Base-by-base conservation (phyloP, 1,284 basidiomycete species). In the Leccinum subspadiceum region DNA sequence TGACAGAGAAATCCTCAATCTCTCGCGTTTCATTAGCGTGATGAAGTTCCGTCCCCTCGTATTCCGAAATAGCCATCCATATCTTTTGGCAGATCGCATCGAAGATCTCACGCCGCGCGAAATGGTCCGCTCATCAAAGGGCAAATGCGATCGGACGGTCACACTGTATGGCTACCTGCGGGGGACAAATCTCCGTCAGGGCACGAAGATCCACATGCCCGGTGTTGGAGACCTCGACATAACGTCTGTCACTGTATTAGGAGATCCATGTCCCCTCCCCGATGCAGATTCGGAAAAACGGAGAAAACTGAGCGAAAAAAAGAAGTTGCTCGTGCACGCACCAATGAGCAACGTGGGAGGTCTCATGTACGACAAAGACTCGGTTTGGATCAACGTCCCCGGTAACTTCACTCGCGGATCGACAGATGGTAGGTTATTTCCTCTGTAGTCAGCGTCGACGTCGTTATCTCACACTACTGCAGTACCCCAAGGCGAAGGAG, bases 11-110 rank as follows among this genome's bases (percentile, higher is more conserved):
- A 96, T 98, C 68, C 86, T 96, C 69, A 98, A 99, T 70, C 86
- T 99, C 54, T 92, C 91, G 13, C 89, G 95, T 39, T 99, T 99
- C 81, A 94, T 99, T 70, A 88, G 89, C 55, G 94, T 98, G 63
- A 98, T 98, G 89, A 99, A 99, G 76, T 99, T 99, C 80, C 89
- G 97, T 24, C 97, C 97, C 1, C 86, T 99, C 62, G 84, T 97
- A 52, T 99, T 98, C 81, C 86, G 97, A 59, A 99, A 99, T 71
- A 79, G 85, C 2, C 97, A 99, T 74, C 93, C 97, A 0, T 98
- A 98, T 77, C 81, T 99, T 54, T 84, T 99, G n/a, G 94, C 90
- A 12, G 97, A 99, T 76, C 90, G 97, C 41, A 79, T 99, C 15
- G 95, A 98, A 70, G 97, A 99, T 71, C 83, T 99, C 48, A 99